Base-by-base conservation (phyloP, 2,329 filamentous ascomycete species). In the Botryosphaeria dothidea region DNA sequence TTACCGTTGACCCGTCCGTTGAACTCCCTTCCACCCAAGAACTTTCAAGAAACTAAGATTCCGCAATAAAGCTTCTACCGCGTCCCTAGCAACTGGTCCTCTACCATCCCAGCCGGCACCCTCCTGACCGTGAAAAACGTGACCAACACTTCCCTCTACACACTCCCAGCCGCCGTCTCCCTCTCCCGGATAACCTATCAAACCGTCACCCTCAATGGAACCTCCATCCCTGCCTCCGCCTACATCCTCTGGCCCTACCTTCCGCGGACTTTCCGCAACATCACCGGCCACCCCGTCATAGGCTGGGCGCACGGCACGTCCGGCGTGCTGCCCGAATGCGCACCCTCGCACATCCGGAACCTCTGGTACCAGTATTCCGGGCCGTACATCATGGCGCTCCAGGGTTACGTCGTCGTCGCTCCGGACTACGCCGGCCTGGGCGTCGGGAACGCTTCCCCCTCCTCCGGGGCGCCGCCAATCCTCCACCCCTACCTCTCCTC, bases 121-220 rank as follows among this genome's bases (percentile, higher is more conserved):
- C 66, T 83, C 9, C 70, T 84, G 25, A 79, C 77, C 62, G 69
- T 81, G 19, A 78, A 84, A 67, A 58, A 72, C 6, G 66, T 71
- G 66, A 82, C 80, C 4, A 74, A 81, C 66, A 72, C 74, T 0
- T 68, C 71, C 0, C 63, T 69, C 3, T 84, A 80, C 69, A 78
- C 78, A 1, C 64, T 83, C 2, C 76, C 83, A 0, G 74, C 80
- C 0, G 72, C 70, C n/a, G 70, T 78, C 1, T 74, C 81, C 2
- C 69, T 86, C 48, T 85, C 82, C 1, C 79, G 83, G 15, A 78
- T 86, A 66, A 67, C 84, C 2, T 86, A 83, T 72, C 79, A 79
- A 21, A 81, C 82, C 0, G 76, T 73, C 21, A 78, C 76, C n/a
- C 66, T 80, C 23, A 82, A 84, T 64, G 80, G 81, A 3, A 79